These are phyloP conservation scores for Atkinsonella texensis DNA, from an alignment of 2,329 filamentous ascomycete genomes.

Conservation along the genomic window DNA sequence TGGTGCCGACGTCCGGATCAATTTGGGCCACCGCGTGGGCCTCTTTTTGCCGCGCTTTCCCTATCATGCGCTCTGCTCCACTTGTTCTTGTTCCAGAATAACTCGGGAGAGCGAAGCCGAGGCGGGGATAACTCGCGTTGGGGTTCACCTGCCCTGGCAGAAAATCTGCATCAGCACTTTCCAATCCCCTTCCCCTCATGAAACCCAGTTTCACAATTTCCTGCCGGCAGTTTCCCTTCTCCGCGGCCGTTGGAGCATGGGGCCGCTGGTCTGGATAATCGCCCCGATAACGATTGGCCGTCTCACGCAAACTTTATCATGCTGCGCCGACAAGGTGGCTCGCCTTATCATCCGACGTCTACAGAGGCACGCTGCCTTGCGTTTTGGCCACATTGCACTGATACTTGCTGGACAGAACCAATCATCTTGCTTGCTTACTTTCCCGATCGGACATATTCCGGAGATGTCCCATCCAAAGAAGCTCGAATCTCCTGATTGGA, in stretches of 20 bases:
- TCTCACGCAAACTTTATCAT: neutral
- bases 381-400: too few species aligned
- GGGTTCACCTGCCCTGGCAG: too few species aligned
- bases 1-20: too few species aligned
- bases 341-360: conserved; percentile 1
- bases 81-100: neutral
- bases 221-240: neutral
- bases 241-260: neutral
- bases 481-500: neutral
- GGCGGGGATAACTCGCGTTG: too few species aligned
- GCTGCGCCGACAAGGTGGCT: neutral
- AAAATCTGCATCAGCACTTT: too few species aligned
- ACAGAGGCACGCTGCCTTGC: neutral
- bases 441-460: neutral
- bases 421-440: neutral
- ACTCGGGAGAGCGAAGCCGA: neutral
- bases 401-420: neutral
- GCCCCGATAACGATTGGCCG: conserved; percentile 2
- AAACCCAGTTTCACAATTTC: too few species aligned
- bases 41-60: neutral
- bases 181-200: neutral
- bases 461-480: conserved; percentile 2
- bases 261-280: conserved; percentile 1
- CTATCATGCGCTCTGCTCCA: neutral
- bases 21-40: too few species aligned